phyloP scores from a whole-genome alignment of 495 filamentous ascomycete genomes.

The Sordaria brevicollis region DNA sequence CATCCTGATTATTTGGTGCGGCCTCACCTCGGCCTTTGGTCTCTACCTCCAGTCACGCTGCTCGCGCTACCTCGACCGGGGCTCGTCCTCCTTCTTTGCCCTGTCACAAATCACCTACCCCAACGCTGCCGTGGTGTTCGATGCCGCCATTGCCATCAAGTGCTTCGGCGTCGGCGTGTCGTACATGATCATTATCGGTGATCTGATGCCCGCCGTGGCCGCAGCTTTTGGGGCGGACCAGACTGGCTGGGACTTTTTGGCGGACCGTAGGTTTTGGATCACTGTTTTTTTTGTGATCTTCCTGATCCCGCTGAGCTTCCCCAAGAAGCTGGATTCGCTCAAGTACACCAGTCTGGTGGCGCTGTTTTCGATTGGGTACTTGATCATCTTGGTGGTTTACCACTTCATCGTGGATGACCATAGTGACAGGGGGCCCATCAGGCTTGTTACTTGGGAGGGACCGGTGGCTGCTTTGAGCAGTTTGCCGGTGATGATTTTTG shows the following conservation, averaged over 20 bases:
- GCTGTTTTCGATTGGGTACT: constrained; percentile 83
- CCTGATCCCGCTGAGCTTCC: constrained; percentile 87
- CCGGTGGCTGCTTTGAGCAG: constrained; percentile 68
- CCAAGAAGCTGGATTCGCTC: constrained; percentile 81
- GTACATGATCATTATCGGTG: constrained; percentile 97
- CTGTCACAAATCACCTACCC: constrained; percentile 94
- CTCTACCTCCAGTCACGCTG: constrained; percentile 91
- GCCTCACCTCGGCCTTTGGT: constrained; percentile 77
- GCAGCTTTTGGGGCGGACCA: constrained; percentile 53
- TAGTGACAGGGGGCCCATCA: constrained; percentile 59
- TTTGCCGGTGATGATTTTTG: constrained; percentile 92
- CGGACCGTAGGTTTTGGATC: constrained; percentile 93
- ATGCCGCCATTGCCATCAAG: constrained; percentile 92
- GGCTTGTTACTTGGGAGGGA: constrained; percentile 66
- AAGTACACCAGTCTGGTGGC: constrained; percentile 96
- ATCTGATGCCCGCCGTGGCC: constrained; percentile 93
- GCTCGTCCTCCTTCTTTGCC: constrained; percentile 74
- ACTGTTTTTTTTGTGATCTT: constrained; percentile 95
- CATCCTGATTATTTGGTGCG: constrained; percentile 84
- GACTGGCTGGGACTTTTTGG: constrained; percentile 53
- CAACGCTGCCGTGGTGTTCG: constrained; percentile 90
- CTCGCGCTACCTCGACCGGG: constrained; percentile 82
- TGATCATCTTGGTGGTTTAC: constrained; percentile 83
- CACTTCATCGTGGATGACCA: constrained; percentile 79
- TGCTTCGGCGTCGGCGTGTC: constrained; percentile 96